Evolutionary conservation across 2,329 filamentous ascomycete species (phyloP).

Genomic region (Xylaria sp.): DNA sequence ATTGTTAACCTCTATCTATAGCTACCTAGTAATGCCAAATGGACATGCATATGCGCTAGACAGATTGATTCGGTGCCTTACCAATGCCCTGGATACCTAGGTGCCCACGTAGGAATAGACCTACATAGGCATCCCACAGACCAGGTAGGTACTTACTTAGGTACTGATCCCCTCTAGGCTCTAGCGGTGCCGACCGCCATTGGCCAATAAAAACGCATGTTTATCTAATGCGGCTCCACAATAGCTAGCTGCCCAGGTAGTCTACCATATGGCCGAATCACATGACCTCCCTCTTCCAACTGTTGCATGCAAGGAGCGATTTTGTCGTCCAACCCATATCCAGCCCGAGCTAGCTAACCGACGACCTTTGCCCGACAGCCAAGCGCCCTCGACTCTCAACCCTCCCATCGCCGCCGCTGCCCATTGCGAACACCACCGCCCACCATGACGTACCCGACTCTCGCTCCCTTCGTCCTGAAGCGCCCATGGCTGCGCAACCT

Average conservation of each 20-base stretch:
- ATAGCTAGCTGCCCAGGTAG: background rate
- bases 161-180: background rate
- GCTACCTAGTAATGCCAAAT: no score
- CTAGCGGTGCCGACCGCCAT: no score
- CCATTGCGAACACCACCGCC: slow-evolving; percentile 36
- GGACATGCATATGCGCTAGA: no score
- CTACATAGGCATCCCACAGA: no score
- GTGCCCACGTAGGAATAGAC: no score
- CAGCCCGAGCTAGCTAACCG: slow-evolving; percentile 2
- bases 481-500: slow-evolving; percentile 84
- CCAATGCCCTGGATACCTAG: no score
- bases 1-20: no score
- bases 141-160: background rate
- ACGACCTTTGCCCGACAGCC: slow-evolving; percentile 7
- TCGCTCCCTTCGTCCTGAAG: slow-evolving; percentile 78
- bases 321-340: slow-evolving; percentile 13
- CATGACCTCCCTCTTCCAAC: slow-evolving; percentile 17
- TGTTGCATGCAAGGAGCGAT: slow-evolving; percentile 19
- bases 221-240: background rate
- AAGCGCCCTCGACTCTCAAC: slow-evolving; percentile 19
- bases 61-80: no score
- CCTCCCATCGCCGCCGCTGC: slow-evolving; percentile 20
- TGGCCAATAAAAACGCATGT: background rate
- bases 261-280: background rate
- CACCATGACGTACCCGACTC: slow-evolving; percentile 67